Conservation (phyloP, 805 yeast species). For the Yarrowia keelungensis region DNA sequence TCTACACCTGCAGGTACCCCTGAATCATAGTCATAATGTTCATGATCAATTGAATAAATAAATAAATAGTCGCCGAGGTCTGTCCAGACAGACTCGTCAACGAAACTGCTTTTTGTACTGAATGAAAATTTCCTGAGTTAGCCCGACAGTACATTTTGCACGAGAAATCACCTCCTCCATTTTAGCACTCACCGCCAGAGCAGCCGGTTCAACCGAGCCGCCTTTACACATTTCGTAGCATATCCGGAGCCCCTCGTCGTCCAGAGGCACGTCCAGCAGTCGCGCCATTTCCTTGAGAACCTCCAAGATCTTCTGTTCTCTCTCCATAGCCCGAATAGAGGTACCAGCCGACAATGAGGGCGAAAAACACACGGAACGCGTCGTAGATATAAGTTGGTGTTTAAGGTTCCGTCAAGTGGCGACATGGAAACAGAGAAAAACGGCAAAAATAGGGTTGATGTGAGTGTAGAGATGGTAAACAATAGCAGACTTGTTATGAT, state of each 20-base stretch:
- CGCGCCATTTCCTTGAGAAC: constrained; percentile 25
- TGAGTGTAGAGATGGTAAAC: background rate
- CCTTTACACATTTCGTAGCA: constrained; percentile 34
- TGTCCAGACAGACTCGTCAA: constrained; percentile 1
- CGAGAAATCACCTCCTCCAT: too few relatives aligned
- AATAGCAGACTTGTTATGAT: too few relatives aligned
- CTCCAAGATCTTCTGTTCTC: constrained; percentile 20
- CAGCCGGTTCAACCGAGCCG: constrained; percentile 26
- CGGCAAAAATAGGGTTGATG: background rate
- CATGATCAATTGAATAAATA: constrained; percentile 14
- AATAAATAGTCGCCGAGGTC: too few relatives aligned
- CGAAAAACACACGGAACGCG: constrained; percentile 10
- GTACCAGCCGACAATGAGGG: background rate
- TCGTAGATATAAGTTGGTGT: constrained; percentile 24
- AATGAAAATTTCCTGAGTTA: constrained; percentile 26
- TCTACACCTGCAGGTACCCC: too few relatives aligned
- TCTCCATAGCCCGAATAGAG: constrained; percentile 8
- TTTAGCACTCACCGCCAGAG: constrained; percentile 23
- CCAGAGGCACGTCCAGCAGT: constrained; percentile 29
- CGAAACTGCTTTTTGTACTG: constrained; percentile 14
- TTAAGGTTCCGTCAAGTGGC: constrained; percentile 1
- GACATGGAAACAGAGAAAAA: too few relatives aligned
- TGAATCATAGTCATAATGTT: background rate
- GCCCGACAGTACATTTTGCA: background rate
- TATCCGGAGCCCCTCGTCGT: constrained; percentile 12